These are phyloP conservation scores for Aspergillus sp. DNA, from an alignment of 2,329 filamentous ascomycete species.

Conservation along the genomic window DNA sequence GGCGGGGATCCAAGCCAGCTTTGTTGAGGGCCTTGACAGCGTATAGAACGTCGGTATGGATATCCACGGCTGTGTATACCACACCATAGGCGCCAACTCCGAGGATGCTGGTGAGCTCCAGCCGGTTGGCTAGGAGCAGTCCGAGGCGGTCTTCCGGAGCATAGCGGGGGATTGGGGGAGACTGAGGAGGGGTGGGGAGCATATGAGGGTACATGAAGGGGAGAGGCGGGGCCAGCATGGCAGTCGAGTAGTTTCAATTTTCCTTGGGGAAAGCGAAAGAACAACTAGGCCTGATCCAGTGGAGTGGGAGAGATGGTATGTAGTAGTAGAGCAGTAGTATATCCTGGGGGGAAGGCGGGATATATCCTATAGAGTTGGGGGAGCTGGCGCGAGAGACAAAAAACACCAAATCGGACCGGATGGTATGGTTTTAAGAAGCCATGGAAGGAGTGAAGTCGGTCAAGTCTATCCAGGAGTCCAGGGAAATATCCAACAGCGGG, in stretches of 20 bases:
- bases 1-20: slow-evolving; percentile 81
- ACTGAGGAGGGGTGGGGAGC: slow-evolving; percentile 48
- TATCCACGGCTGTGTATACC: slow-evolving; percentile 85
- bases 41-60: slow-evolving; percentile 77
- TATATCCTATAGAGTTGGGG: neutral
- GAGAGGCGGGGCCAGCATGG: slow-evolving; percentile 20
- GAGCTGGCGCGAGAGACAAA: neutral
- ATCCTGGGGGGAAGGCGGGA: neutral
- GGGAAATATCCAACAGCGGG: neutral
- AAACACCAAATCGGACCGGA: slow-evolving; percentile 15
- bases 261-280: neutral
- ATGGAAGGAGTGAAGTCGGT: slow-evolving; percentile 22
- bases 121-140: slow-evolving; percentile 74
- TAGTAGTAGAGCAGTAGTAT: neutral
- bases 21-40: slow-evolving; percentile 98
- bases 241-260: neutral
- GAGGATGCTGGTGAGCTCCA: slow-evolving; percentile 81
- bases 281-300: slow-evolving; percentile 1
- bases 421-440: slow-evolving; percentile 19
- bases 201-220: slow-evolving; percentile 44
- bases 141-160: slow-evolving; percentile 84
- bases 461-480: slow-evolving; percentile 17
- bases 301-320: neutral
- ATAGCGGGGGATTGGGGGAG: slow-evolving; percentile 47
- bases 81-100: slow-evolving; percentile 96